Conservation (phyloP, 306 rosid species). For the Quercus agrifolia region DNA sequence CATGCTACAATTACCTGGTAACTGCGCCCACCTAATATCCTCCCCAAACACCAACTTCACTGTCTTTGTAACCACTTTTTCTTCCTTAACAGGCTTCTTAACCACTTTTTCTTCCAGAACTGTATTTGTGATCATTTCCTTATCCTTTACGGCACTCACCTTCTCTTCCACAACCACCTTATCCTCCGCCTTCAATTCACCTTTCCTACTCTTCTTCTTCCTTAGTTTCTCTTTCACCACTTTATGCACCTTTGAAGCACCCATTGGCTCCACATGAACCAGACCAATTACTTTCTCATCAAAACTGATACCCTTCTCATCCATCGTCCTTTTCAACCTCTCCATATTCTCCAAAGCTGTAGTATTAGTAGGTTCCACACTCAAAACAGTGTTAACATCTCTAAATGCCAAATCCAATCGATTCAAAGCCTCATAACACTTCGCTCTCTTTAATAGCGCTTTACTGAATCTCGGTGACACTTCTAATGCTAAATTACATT, state of each 20-base stretch:
- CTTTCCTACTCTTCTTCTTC: constrained; percentile 53
- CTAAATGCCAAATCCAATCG: constrained; percentile 78
- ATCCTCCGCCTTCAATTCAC: constrained; percentile 44
- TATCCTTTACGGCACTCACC: constrained; percentile 33
- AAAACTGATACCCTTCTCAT: constrained; percentile 51
- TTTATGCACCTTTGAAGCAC: constrained; percentile 37
- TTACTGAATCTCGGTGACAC: constrained; percentile 64
- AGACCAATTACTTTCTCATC: constrained; percentile 67
- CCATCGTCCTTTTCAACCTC: constrained; percentile 47
- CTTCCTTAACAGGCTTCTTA: constrained; percentile 32
- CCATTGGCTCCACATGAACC: constrained; percentile 34
- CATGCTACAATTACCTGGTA: constrained; percentile 72
- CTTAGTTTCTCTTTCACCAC: constrained; percentile 59
- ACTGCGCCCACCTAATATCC: constrained; percentile 82
- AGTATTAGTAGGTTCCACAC: constrained; percentile 59
- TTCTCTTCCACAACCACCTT: constrained; percentile 49
- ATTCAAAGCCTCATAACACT: constrained; percentile 69
- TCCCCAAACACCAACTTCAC: constrained; percentile 88
- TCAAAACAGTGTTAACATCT: constrained; percentile 62
- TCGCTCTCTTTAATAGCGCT: constrained; percentile 62
- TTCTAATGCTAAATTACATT: constrained; percentile 71
- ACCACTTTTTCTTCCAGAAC: constrained; percentile 33
- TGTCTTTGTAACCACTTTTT: constrained; percentile 51
- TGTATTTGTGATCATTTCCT: constrained; percentile 31
- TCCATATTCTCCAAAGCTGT: constrained; percentile 68